Conservation (phyloP, 768 basidiomycete species). For the Lentinula sp. region DNA sequence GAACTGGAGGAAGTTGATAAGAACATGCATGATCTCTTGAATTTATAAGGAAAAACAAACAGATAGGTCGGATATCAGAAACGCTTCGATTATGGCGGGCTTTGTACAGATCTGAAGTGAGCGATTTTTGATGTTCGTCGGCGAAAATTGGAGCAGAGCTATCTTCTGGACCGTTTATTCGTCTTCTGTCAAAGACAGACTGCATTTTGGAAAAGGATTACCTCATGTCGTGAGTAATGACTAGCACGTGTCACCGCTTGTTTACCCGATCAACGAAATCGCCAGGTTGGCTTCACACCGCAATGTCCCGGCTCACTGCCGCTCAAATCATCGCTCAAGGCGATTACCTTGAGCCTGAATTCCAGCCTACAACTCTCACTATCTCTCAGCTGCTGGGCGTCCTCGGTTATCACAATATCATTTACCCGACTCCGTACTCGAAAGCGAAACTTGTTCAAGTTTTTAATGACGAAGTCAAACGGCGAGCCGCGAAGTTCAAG, state of each 20-base stretch:
- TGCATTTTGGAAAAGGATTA: conserved; percentile 14
- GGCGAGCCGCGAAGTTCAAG: conserved; percentile 49
- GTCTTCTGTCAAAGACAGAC: conserved; percentile 69
- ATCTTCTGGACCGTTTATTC: conserved; percentile 88
- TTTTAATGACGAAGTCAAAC: conserved; percentile 75
- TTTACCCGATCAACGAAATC: not conserved
- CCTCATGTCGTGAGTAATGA: not conserved
- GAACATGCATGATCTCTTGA: not conserved
- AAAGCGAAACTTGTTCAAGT: conserved; percentile 71
- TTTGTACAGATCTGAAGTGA: conserved; percentile 18
- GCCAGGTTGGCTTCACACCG: not conserved
- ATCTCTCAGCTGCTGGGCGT: conserved; percentile 79
- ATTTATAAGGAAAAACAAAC: conserved; percentile 35
- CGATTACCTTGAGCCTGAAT: conserved; percentile 75
- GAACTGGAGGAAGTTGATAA: conserved; percentile 41
- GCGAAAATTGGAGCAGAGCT: conserved; percentile 61
- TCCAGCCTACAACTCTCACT: conserved; percentile 68
- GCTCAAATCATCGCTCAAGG: conserved; percentile 69
- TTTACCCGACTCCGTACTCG: conserved; percentile 67
- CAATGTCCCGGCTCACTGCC: conserved; percentile 51
- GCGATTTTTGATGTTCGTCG: conserved; percentile 17
- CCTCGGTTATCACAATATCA: conserved; percentile 70
- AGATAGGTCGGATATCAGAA: conserved; percentile 78
- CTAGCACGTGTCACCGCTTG: not conserved
- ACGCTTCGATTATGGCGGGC: conserved; percentile 46